These are phyloP conservation scores for Acidomyces sp. DNA, from an alignment of 495 filamentous ascomycete species.

Conservation along the genomic window DNA sequence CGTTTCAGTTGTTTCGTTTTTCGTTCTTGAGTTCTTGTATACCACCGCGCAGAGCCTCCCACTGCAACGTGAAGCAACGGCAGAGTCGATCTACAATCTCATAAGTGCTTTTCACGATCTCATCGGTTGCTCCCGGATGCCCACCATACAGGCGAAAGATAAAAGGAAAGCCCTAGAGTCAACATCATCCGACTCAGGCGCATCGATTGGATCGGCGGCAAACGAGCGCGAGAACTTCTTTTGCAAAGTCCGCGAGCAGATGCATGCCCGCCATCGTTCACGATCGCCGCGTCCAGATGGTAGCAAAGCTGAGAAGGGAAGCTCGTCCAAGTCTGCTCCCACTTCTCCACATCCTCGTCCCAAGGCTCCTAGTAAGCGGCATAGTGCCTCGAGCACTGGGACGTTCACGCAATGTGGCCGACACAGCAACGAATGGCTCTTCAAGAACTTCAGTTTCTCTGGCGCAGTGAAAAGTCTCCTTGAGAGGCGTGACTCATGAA, in stretches of 20 bases:
- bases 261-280: not conserved
- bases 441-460: constrained; percentile 18
- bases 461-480: constrained; percentile 15
- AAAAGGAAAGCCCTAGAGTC: no score
- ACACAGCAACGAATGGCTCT: constrained; percentile 26
- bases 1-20: no score
- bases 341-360: not conserved
- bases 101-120: no score
- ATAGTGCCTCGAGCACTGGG: constrained; percentile 1
- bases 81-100: no score
- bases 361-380: constrained; percentile 2
- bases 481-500: constrained; percentile 6
- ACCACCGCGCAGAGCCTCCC: no score
- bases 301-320: not conserved
- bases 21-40: no score
- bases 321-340: not conserved
- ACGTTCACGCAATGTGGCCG: constrained; percentile 15
- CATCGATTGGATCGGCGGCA: no score
- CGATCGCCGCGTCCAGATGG: not conserved
- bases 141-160: no score
- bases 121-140: no score
- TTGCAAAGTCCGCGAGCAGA: not conserved
- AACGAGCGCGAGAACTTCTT: no score
- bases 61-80: no score
- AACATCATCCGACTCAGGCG: no score